Evolutionary conservation across 2,329 filamentous ascomycete species (phyloP).

Genomic region (Dactylellina drechsleri): DNA sequence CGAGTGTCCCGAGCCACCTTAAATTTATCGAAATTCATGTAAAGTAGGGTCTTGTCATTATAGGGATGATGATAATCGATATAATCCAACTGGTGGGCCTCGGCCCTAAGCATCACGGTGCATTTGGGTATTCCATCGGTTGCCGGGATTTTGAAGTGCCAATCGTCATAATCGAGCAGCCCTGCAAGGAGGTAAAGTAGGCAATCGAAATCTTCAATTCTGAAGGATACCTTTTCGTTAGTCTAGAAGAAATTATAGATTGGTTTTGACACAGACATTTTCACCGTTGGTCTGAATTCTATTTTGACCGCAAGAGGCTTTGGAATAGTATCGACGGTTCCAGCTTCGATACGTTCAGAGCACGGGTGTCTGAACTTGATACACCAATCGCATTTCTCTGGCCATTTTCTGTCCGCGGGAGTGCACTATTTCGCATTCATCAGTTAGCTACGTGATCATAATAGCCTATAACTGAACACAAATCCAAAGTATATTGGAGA

Average conservation of each 20-base stretch:
- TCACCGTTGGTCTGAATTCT: conserved; percentile 7
- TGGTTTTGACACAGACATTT: conserved; percentile 4
- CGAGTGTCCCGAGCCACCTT: background rate
- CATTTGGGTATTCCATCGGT: no score
- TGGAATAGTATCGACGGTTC: conserved; percentile 1
- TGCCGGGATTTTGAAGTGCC: background rate
- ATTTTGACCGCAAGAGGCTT: background rate
- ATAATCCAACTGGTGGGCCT: no score
- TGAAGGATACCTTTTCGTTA: background rate
- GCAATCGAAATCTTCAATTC: conserved; percentile 26
- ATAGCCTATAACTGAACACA: no score
- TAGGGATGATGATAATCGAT: background rate
- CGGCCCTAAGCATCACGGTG: no score
- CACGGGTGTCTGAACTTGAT: conserved; percentile 16
- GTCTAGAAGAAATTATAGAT: background rate
- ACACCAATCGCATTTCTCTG: conserved; percentile 22
- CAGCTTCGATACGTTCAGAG: conserved; percentile 15
- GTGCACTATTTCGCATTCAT: background rate
- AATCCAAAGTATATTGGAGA: no score
- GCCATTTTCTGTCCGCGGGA: background rate
- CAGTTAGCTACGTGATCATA: no score
- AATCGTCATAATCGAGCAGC: conserved; percentile 15
- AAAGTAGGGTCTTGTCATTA: background rate
- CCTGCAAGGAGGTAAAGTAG: conserved; percentile 22
- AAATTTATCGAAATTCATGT: conserved; percentile 11